Evolutionary conservation across 306 rosid species (phyloP).

Genomic region (Vachellia pachyceras): DNA sequence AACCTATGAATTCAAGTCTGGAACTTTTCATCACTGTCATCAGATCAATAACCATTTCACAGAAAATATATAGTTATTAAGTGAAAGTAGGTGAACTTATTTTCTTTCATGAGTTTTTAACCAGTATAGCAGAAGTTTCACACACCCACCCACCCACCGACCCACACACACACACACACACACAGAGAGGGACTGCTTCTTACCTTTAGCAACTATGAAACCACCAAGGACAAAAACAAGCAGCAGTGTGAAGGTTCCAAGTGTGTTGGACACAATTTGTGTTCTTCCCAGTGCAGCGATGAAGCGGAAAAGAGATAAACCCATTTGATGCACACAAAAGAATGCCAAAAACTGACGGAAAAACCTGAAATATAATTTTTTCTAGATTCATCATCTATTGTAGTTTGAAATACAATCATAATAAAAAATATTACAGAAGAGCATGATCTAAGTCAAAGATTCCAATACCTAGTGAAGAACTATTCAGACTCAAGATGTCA

Average conservation of each 20-base stretch:
- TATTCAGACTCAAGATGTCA: neutral
- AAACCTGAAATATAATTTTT: slow-evolving; percentile 52
- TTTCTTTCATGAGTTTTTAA: slow-evolving; percentile 28
- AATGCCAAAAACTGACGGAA: slow-evolving; percentile 83
- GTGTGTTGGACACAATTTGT: slow-evolving; percentile 60
- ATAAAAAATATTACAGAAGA: slow-evolving; percentile 4
- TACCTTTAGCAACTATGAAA: slow-evolving; percentile 79
- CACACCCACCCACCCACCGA: no score
- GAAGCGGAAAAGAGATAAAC: slow-evolving; percentile 75
- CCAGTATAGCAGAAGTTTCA: neutral
- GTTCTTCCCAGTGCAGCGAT: slow-evolving; percentile 88
- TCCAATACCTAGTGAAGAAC: neutral
- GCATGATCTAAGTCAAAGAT: neutral
- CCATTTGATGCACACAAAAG: slow-evolving; percentile 82
- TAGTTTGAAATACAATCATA: slow-evolving; percentile 27
- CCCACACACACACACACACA: neutral
- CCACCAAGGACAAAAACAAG: slow-evolving; percentile 86
- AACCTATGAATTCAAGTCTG: neutral
- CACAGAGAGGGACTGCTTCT: neutral
- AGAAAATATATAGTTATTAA: neutral
- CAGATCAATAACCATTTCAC: neutral
- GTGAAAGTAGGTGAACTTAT: neutral
- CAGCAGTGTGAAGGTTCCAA: slow-evolving; percentile 69
- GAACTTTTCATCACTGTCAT: neutral
- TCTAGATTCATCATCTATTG: slow-evolving; percentile 11